Base-by-base conservation (phyloP, 2,329 filamentous ascomycete species). In the Colletotrichum agaves region DNA sequence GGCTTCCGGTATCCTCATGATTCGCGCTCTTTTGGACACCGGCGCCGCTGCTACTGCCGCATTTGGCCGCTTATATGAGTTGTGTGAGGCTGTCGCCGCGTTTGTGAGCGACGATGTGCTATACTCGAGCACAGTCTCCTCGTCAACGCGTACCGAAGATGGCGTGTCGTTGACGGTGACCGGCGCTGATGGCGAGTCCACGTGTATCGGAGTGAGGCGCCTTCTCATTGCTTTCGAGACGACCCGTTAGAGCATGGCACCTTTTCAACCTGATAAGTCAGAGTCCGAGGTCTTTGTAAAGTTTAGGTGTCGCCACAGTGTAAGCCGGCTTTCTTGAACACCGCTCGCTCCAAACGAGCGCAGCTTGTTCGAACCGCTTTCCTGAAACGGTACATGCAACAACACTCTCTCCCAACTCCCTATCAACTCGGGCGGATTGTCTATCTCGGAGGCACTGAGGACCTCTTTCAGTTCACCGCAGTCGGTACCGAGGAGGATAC, bases 391-490 rank as follows among this genome's bases (percentile, higher is more conserved):
- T 0, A 55, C 74, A 3, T 65, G 39, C 55, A 74, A 74, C 71
- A 74, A 73, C 68, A 71, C 71, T 41, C 58, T 71, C 21, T 75
- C 50, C 75, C 75, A 0, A 49, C 61, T 4, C 57, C 69, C 1
- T 53, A 72, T 5, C 71, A 74, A 35, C 61, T 74, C 35, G 73
- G 71, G 0, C 69, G 72, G 41, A 74, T 78, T 59, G 75, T 75
- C 53, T 78, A 74, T 69, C 65, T 78, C 47, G 76, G 74, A 46
- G 72, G 69, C n/a, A 72, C 71, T 3, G 43, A 67, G n/a, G 72
- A 76, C 55, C 64, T 75, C 15, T 78, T 77, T 71, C 75, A 74
- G 35, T 71, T 77, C 58, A 73, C 76, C 12, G 73, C 75, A 17
- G 73, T 76, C 7, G 75, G 74, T 31, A 71, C 73, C 11, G 69